Conservation (phyloP, 768 basidiomycete species). For the Lanmaoa rubissima region DNA sequence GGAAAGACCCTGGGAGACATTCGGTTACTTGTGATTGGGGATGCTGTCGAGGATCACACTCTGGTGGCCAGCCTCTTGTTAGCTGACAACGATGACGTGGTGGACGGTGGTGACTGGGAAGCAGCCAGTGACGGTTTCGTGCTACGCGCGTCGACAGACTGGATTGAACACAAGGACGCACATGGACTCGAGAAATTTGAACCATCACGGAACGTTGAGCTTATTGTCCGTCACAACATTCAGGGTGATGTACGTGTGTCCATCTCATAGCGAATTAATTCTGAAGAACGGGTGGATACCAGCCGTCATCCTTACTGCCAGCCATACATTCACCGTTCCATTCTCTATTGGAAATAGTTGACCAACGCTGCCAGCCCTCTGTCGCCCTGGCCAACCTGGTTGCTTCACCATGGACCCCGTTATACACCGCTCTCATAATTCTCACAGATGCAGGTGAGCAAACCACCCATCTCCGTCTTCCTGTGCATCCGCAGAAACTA, state of each 20-base stretch:
- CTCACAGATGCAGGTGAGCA: conserved; percentile 47
- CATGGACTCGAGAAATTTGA: conserved; percentile 68
- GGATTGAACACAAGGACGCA: conserved; percentile 63
- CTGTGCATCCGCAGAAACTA: not conserved
- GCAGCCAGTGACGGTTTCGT: conserved; percentile 42
- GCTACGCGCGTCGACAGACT: conserved; percentile 64
- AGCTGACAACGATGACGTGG: conserved; percentile 66
- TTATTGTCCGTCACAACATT: conserved; percentile 47
- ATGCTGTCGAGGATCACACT: conserved; percentile 31
- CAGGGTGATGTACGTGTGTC: conserved; percentile 44
- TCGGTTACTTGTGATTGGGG: conserved; percentile 53
- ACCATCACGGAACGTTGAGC: conserved; percentile 62
- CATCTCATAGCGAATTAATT: not conserved
- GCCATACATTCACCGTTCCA: conserved; percentile 58
- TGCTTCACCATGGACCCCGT: conserved; percentile 54
- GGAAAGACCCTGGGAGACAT: conserved; percentile 68
- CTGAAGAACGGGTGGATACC: conserved; percentile 8
- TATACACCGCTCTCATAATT: conserved; percentile 61
- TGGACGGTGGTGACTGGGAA: conserved; percentile 62
- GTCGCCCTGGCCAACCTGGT: conserved; percentile 49
- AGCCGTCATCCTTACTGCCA: conserved; percentile 37
- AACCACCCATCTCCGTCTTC: not conserved
- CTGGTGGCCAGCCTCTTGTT: conserved; percentile 50
- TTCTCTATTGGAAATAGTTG: conserved; percentile 50
- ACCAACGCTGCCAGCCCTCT: conserved; percentile 52